These are phyloP conservation scores for Cryomyces antarcticus DNA, from an alignment of 495 filamentous ascomycete species.

Conservation along the genomic window DNA sequence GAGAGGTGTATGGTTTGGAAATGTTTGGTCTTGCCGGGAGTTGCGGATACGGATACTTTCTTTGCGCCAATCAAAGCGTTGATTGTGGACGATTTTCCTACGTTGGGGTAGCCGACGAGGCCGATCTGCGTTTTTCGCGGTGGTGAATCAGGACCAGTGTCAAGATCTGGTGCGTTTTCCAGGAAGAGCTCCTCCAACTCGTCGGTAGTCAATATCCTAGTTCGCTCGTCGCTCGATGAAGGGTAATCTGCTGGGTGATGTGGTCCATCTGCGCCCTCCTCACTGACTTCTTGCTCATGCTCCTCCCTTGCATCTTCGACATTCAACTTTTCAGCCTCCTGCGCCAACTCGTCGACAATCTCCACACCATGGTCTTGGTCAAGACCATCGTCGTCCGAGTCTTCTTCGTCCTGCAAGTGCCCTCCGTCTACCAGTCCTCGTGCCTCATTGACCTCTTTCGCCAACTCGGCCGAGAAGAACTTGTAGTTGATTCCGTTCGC, in stretches of 20 bases:
- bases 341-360: slow-evolving; percentile 6
- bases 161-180: slow-evolving; percentile 22
- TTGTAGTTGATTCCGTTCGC: slow-evolving; percentile 62
- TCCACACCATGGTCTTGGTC: slow-evolving; percentile 12
- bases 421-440: slow-evolving; percentile 24
- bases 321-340: slow-evolving; percentile 7
- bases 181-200: slow-evolving; percentile 84
- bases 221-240: slow-evolving; percentile 26
- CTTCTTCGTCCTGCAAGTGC: slow-evolving; percentile 1
- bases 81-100: slow-evolving; percentile 97
- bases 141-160: slow-evolving; percentile 5
- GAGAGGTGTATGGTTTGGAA: slow-evolving; percentile 96
- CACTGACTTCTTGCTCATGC: slow-evolving; percentile 15
- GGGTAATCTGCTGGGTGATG: slow-evolving; percentile 13
- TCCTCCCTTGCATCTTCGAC: slow-evolving; percentile 22
- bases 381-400: slow-evolving; percentile 9
- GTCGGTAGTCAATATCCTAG: slow-evolving; percentile 71
- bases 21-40: slow-evolving; percentile 97
- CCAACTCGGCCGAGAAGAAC: slow-evolving; percentile 88
- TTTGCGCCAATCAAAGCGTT: slow-evolving; percentile 94
- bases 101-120: slow-evolving; percentile 95
- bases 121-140: slow-evolving; percentile 67
- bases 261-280: slow-evolving; percentile 12
- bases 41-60: slow-evolving; percentile 95
- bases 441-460: slow-evolving; percentile 70